Evolutionary conservation across 2,329 filamentous ascomycete species (phyloP).

Genomic region (Neofusicoccum cordaticola): DNA sequence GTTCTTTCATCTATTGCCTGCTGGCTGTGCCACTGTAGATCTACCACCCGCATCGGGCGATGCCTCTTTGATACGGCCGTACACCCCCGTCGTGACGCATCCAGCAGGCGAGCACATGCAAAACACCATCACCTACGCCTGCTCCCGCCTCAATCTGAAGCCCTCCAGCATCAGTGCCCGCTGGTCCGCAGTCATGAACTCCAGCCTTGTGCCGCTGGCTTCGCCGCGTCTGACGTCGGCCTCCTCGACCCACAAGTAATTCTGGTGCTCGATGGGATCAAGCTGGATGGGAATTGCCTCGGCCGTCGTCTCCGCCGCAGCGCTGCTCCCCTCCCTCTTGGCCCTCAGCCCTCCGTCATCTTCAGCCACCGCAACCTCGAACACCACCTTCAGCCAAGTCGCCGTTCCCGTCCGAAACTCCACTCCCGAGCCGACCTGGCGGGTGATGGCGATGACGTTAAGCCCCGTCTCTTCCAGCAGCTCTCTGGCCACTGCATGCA

Average conservation of each 20-base stretch:
- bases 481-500: conserved; percentile 51
- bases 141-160: conserved; percentile 23
- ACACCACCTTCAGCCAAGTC: conserved; percentile 37
- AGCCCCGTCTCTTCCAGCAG: conserved; percentile 54
- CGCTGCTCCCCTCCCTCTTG: conserved; percentile 1
- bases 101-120: not conserved
- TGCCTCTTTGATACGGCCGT: conserved; percentile 5
- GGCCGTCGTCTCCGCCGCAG: not conserved
- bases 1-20: conserved; percentile 6
- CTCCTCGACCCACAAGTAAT: conserved; percentile 39
- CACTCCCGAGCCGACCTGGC: conserved; percentile 38
- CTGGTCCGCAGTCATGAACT: conserved; percentile 27
- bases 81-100: not conserved
- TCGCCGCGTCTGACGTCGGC: conserved; percentile 36
- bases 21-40: not conserved
- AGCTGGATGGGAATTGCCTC: conserved; percentile 26
- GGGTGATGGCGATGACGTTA: conserved; percentile 41
- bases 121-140: conserved; percentile 1
- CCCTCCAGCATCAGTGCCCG: conserved; percentile 35
- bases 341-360: not conserved
- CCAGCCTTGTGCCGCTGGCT: conserved; percentile 27
- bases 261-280: conserved; percentile 43
- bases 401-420: conserved; percentile 7
- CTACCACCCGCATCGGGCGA: conserved; percentile 4
- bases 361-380: conserved; percentile 32